These are phyloP conservation scores for Stylonectria norvegica DNA, from an alignment of 2,329 filamentous ascomycete genomes.

Conservation along the genomic window DNA sequence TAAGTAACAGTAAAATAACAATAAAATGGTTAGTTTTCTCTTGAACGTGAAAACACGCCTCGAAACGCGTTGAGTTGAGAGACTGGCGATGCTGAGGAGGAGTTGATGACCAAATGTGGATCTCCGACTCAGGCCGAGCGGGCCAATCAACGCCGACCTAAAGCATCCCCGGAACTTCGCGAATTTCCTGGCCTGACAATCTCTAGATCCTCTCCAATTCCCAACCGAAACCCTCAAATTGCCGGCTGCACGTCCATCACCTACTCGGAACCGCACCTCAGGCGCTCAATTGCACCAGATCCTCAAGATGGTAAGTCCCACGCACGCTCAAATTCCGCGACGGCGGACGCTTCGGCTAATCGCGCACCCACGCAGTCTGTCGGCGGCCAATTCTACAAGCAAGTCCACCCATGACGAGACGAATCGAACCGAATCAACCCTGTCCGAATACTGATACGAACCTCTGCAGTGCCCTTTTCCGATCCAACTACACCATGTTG, in stretches of 20 bases:
- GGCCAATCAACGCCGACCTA: constrained; percentile 32
- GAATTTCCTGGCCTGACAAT: constrained; percentile 35
- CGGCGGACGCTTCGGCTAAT: constrained; percentile 30
- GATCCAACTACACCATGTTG: constrained; percentile 85
- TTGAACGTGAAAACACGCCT: too few species aligned
- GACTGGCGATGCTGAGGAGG: too few species aligned
- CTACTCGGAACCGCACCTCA: constrained; percentile 20
- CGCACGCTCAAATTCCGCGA: background rate
- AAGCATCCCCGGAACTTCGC: constrained; percentile 32
- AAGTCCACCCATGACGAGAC: constrained; percentile 30
- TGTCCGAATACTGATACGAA: constrained; percentile 24
- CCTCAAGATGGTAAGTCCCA: constrained; percentile 37
- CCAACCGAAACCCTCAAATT: constrained; percentile 27
- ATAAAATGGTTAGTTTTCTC: too few species aligned
- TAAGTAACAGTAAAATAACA: too few species aligned
- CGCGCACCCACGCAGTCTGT: constrained; percentile 35
- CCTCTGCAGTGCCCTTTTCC: constrained; percentile 68
- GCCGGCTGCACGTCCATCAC: constrained; percentile 26
- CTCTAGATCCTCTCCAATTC: constrained; percentile 29
- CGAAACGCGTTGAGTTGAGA: too few species aligned
- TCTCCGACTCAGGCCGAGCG: constrained; percentile 9
- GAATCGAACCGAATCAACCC: constrained; percentile 10
- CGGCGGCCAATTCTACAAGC: constrained; percentile 39
- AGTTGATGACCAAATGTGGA: constrained; percentile 24
- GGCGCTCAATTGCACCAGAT: constrained; percentile 31